phyloP scores from a whole-genome alignment of 1,139 yeast species.

The Entelexis paramagnoliae region DNA sequence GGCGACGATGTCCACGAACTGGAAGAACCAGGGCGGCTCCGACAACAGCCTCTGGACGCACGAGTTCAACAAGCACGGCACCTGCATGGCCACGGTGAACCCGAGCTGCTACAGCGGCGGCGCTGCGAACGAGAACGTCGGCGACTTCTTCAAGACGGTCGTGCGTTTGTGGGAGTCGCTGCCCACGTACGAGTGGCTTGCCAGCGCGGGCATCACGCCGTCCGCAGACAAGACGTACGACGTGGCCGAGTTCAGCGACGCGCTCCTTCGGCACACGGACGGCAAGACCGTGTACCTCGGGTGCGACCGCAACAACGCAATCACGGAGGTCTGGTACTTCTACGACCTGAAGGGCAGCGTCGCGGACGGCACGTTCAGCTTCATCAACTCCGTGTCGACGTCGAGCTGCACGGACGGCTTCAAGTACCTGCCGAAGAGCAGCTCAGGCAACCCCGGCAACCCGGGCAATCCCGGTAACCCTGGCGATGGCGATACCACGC shows the following conservation, averaged over 20 bases:
- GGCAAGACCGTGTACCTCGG: constrained; percentile 58
- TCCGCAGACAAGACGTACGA: constrained; percentile 52
- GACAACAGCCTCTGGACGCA: constrained; percentile 82
- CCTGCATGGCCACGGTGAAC: constrained; percentile 72
- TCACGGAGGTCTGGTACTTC: constrained; percentile 87
- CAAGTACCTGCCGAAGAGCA: constrained; percentile 63
- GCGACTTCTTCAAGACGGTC: constrained; percentile 64
- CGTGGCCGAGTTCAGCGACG: constrained; percentile 51
- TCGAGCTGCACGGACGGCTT: constrained; percentile 69
- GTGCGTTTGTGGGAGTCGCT: constrained; percentile 52
- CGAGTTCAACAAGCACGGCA: constrained; percentile 92
- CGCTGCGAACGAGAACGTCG: constrained; percentile 48
- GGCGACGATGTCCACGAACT: constrained; percentile 46
- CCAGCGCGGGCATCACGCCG: constrained; percentile 60
- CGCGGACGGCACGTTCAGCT: constrained; percentile 50
- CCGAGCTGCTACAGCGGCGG: constrained; percentile 52
- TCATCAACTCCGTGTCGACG: constrained; percentile 47
- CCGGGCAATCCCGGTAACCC: constrained; percentile 28
- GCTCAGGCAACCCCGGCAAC: constrained; percentile 33
- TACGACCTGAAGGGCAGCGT: constrained; percentile 72
- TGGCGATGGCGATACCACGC: constrained; percentile 32
- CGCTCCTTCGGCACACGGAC: constrained; percentile 45
- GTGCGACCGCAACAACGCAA: constrained; percentile 56
- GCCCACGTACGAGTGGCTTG: constrained; percentile 63
- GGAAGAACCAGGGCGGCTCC: constrained; percentile 71